Base-by-base conservation (phyloP, 2,329 filamentous ascomycete genomes). In the Colletotrichum theobromicola region DNA sequence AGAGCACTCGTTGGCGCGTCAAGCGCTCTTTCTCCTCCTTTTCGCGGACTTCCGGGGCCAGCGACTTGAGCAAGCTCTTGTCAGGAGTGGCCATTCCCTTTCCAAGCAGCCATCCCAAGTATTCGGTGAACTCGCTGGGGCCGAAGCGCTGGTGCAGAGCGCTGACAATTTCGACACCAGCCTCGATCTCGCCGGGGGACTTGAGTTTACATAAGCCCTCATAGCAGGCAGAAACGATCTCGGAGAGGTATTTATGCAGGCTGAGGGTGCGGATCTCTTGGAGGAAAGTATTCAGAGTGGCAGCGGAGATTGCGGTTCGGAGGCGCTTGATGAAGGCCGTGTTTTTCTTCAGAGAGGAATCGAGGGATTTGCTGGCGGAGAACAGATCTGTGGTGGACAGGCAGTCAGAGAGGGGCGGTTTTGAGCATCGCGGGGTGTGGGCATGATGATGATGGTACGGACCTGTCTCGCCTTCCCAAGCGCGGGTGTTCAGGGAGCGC, bases 251-350 rank as follows among this genome's bases (percentile, higher is more conserved):
- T 83, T 98, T 98, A 89, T 96, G 95, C 65, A 98, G 90, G 78
- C 96, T 98, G 32, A 98, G 89, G 30, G 95, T 94, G 79, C 94
- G 93, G 79, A 98, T 96, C 82, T 98, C 96, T 82, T 96, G 92
- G 62, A 98, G 87, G 85, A 98, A 98, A 74, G 95, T 97, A 78
- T 91, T 88, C 69, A 96, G 92, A 70, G 94, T 94, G 71, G 95
- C 89, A 63, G 94, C 87, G 77, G 94, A 96, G 77, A 98, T 93
- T 75, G 95, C 94, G 73, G 96, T 98, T 79, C 96, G 94, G 70
- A 98, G 89, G 81, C 96, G 95, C 86, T 98, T 98, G 82, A 98
- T 98, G 84, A 98, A 98, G 78, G 96, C 95, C 5, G 96, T 98
- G 81, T 98, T 98, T 88, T 98, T 98, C 87, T 98, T 98, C 84